phyloP scores from a whole-genome alignment of 2,329 filamentous ascomycete species.

The Ilyonectria mors-panacis region DNA sequence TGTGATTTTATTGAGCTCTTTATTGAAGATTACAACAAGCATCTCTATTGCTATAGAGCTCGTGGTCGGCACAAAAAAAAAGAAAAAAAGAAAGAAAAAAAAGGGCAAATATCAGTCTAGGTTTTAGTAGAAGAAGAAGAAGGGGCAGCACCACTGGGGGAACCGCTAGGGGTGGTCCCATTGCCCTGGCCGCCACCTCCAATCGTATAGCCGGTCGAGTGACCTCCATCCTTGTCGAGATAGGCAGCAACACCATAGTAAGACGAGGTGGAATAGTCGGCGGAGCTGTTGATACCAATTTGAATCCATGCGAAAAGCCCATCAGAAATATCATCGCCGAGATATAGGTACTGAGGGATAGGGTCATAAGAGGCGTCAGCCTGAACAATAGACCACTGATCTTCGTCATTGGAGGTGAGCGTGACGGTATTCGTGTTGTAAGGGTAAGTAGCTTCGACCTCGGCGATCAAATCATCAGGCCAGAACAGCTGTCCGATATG shows the following conservation, averaged over 20 bases:
- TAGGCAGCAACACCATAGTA: slow-evolving; percentile 30
- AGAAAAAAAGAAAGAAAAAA: too few relatives aligned
- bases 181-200: background rate
- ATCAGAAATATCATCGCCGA: slow-evolving; percentile 66
- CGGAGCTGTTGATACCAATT: slow-evolving; percentile 61
- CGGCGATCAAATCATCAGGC: slow-evolving; percentile 67
- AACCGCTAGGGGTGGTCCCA: too few relatives aligned
- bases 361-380: slow-evolving; percentile 66
- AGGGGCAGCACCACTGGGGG: too few relatives aligned
- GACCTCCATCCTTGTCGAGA: slow-evolving; percentile 25
- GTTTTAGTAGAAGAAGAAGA: too few relatives aligned
- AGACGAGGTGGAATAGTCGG: slow-evolving; percentile 18
- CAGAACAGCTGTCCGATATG: slow-evolving; percentile 75
- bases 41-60: too few relatives aligned
- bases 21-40: too few relatives aligned
- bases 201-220: background rate
- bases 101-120: too few relatives aligned
- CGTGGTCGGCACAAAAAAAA: too few relatives aligned
- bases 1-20: too few relatives aligned
- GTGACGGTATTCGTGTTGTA: slow-evolving; percentile 61
- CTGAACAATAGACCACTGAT: slow-evolving; percentile 56
- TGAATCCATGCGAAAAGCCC: slow-evolving; percentile 69
- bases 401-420: slow-evolving; percentile 64
- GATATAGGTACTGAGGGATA: slow-evolving; percentile 69
- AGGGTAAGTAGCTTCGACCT: slow-evolving; percentile 62